Percentiles rank a stretch among this genome's conserved stretches.
These are phyloP conservation scores for Cucurbita argyrosperma DNA, from an alignment of 306 rosid species.

Conservation along the genomic window DNA sequence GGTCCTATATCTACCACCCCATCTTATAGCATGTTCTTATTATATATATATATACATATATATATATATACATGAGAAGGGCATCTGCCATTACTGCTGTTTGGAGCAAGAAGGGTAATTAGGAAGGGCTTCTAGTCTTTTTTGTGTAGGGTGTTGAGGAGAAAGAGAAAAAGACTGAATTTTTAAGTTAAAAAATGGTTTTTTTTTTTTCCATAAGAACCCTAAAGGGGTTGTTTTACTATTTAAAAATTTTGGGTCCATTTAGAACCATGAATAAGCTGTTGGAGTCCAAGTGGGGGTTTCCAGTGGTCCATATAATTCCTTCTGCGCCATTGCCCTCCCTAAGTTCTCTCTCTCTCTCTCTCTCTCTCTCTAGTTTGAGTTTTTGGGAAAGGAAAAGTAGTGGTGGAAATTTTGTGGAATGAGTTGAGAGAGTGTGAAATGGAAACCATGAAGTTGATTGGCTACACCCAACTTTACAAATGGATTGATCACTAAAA, in stretches of 20 bases:
- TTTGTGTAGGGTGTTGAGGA: not conserved
- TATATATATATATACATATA: too few species aligned
- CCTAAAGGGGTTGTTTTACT: not conserved
- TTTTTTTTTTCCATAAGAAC: not conserved
- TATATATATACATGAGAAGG: not conserved
- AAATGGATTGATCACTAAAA: too few species aligned
- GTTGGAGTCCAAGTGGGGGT: not conserved
- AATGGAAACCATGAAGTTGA: not conserved
- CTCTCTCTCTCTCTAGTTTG: not conserved
- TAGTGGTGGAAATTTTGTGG: not conserved
- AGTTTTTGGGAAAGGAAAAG: not conserved
- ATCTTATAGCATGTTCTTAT: not conserved
- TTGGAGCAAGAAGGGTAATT: not conserved
- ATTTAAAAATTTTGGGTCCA: not conserved
- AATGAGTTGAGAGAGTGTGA: not conserved
- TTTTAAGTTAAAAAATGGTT: not conserved
- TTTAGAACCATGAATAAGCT: not conserved
- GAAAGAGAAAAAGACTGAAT: not conserved
- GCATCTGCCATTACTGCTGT: not conserved
- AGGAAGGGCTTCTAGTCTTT: not conserved
- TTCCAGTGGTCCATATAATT: not conserved
- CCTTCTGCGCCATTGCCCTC: not conserved
- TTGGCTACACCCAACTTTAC: not conserved
- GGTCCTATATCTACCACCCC: not conserved
- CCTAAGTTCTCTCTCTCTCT: too few species aligned